phyloP scores from a whole-genome alignment of 2,329 filamentous ascomycete genomes.

The Alternaria longipes region DNA sequence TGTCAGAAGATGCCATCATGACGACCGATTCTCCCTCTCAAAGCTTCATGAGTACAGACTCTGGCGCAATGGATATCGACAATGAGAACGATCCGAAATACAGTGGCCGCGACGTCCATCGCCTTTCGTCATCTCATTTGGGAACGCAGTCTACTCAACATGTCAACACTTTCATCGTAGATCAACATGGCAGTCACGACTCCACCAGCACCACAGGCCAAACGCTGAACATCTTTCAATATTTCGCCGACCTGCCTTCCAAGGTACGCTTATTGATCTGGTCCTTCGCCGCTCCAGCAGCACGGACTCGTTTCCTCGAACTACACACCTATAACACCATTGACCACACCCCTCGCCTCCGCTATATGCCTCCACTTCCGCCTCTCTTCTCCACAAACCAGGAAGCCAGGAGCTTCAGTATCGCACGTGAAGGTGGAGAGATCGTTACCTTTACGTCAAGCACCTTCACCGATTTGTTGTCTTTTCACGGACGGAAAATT shows the following conservation, averaged over 20 bases:
- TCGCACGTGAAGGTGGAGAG: slow-evolving; percentile 16
- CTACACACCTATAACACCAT: slow-evolving; percentile 21
- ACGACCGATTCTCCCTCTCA: slow-evolving; percentile 2
- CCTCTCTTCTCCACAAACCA: slow-evolving; percentile 18
- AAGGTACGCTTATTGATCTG: slow-evolving; percentile 12
- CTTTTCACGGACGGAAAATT: not conserved
- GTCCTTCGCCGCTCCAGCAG: slow-evolving; percentile 10
- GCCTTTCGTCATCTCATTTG: not conserved
- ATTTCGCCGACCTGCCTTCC: slow-evolving; percentile 12
- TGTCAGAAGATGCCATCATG: not conserved
- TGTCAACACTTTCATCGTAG: not conserved
- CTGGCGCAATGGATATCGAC: not conserved
- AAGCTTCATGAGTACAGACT: slow-evolving; percentile 1
- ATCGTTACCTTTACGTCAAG: slow-evolving; percentile 7
- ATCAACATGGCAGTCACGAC: not conserved
- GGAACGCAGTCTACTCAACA: not conserved
- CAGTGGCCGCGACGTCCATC: not conserved
- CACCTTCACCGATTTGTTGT: not conserved
- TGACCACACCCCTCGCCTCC: slow-evolving; percentile 7
- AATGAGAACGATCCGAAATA: not conserved
- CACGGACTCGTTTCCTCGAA: slow-evolving; percentile 26
- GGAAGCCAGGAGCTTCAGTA: slow-evolving; percentile 19
- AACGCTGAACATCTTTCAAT: not conserved
- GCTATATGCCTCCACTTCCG: slow-evolving; percentile 23
- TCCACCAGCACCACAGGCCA: not conserved